These are phyloP conservation scores for Cadophora sp. DNA, from an alignment of 2,329 filamentous ascomycete species.

Conservation along the genomic window DNA sequence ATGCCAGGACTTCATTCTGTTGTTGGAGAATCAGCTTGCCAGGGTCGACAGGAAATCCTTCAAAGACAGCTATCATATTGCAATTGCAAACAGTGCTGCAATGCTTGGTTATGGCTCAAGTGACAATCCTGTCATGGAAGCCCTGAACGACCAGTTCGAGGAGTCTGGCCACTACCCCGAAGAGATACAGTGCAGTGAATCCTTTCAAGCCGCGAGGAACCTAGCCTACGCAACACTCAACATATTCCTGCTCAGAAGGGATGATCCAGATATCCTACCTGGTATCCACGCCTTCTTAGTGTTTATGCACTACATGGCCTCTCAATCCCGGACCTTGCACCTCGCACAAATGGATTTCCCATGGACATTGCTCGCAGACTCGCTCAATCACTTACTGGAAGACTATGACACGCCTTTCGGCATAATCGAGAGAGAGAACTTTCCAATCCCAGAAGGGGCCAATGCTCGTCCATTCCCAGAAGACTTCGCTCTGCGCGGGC, in stretches of 20 bases:
- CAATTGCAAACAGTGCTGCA: conserved; percentile 52
- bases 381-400: conserved; percentile 38
- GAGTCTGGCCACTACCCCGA: no score
- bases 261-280: no score
- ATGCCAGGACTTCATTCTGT: conserved; percentile 56
- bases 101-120: conserved; percentile 42
- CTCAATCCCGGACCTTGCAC: no score
- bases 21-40: conserved; percentile 64
- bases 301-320: no score
- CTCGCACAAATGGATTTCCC: conserved; percentile 25
- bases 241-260: no score
- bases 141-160: no score
- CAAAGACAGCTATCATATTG: conserved; percentile 62
- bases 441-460: conserved; percentile 38
- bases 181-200: not conserved
- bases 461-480: conserved; percentile 40
- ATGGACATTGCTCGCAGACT: conserved; percentile 34
- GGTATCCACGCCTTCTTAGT: no score
- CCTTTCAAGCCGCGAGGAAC: not conserved
- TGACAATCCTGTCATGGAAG: conserved; percentile 30
- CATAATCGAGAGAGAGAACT: conserved; percentile 32
- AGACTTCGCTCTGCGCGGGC: conserved; percentile 42
- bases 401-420: conserved; percentile 4
- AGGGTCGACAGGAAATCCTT: conserved; percentile 53
- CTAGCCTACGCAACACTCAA: no score